Conservation (phyloP, 768 basidiomycete genomes). For the Postia placenta region DNA sequence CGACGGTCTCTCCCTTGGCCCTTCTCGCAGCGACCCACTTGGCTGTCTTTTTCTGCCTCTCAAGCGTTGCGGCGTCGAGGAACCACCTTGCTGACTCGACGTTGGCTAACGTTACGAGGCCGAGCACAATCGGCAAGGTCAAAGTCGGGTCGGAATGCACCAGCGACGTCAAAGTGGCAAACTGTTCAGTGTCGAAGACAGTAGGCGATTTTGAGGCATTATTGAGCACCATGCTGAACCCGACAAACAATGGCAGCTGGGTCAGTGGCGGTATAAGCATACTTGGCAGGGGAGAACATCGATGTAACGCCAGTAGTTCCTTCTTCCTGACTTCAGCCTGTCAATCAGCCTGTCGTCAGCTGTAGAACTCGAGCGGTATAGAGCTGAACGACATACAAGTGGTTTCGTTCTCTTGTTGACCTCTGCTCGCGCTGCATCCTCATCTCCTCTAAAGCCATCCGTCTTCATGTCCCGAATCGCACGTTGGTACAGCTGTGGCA, state of each 20-base stretch:
- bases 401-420: constrained; percentile 43
- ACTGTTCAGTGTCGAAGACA: constrained; percentile 72
- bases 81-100: constrained; percentile 77
- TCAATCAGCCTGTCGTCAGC: constrained; percentile 25
- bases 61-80: constrained; percentile 49
- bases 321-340: constrained; percentile 43
- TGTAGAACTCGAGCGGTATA: not conserved
- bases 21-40: constrained; percentile 39
- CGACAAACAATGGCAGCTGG: constrained; percentile 70
- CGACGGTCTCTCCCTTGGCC: constrained; percentile 37
- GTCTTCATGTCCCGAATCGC: constrained; percentile 45
- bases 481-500: constrained; percentile 30
- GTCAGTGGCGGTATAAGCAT: constrained; percentile 55
- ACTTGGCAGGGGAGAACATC: constrained; percentile 50
- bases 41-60: constrained; percentile 42
- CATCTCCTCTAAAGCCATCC: constrained; percentile 48
- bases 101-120: constrained; percentile 71
- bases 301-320: constrained; percentile 53
- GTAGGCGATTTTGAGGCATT: constrained; percentile 50
- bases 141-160: constrained; percentile 67
- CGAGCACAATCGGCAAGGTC: constrained; percentile 62
- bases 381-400: constrained; percentile 36
- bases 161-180: constrained; percentile 66
- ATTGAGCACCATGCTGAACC: constrained; percentile 53
- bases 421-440: constrained; percentile 40